Conservation (phyloP, 129 eudicot species). For the Helianthus tuberosus region DNA sequence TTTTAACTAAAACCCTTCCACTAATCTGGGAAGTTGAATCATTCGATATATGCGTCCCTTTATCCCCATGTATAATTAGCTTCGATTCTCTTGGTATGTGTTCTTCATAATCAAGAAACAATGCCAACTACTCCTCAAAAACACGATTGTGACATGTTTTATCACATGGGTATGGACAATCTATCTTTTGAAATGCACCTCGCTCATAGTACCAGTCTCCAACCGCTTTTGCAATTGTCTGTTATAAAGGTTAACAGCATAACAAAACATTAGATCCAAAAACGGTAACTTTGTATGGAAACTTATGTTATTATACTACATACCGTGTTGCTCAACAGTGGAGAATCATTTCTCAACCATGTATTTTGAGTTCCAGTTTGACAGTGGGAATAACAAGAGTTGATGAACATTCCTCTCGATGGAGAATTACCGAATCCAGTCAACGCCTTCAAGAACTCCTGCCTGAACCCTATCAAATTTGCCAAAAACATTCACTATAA, state of each 20-base stretch:
- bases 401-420: conserved; percentile 76
- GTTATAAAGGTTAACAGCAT: conserved; percentile 5
- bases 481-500: not conserved
- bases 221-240: conserved; percentile 49
- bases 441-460: conserved; percentile 60
- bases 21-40: conserved; percentile 3
- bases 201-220: conserved; percentile 45
- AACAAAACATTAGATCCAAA: conserved; percentile 18
- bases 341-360: conserved; percentile 81
- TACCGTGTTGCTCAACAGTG: conserved; percentile 61
- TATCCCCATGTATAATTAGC: conserved; percentile 2
- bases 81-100: not conserved
- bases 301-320: not conserved
- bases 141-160: conserved; percentile 44
- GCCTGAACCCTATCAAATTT: conserved; percentile 52
- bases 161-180: conserved; percentile 41
- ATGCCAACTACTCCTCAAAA: conserved; percentile 27
- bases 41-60: not conserved
- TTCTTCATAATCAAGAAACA: not conserved
- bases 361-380: conserved; percentile 91
- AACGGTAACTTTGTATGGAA: not conserved
- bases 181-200: conserved; percentile 34
- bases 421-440: conserved; percentile 50
- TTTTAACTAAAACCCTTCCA: not conserved
- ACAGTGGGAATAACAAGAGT: conserved; percentile 94